Evolutionary conservation across 306 rosid species (phyloP), one percentile per base, ranked within the genome.

Genomic region (Betula pendula): DNA sequence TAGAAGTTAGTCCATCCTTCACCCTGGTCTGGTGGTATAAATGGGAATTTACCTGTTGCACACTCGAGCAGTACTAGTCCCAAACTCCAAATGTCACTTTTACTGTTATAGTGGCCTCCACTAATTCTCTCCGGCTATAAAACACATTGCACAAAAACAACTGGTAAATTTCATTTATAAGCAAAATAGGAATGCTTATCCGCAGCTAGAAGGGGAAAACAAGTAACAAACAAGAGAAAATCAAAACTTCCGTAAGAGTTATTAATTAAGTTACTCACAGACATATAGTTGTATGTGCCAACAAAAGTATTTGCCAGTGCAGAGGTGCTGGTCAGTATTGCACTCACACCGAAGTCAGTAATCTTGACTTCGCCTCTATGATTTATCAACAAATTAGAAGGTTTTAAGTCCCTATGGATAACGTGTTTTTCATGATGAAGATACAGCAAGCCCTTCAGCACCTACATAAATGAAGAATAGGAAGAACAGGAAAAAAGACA

Each of bases 281-380:
- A 96, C 99, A 96, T 96, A 82, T 96, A 92, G 91, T 82, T 96
- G 82, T 59, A 86, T 35, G 99, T 96, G 85, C 99, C 99, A 80
- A 92, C 86, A 75, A 92, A 92, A 73, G 98, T 96, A 85, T 91
- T 91, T 62, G 99, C 99, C 83, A 85, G 95, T 77, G 91, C 98
- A 68, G 96, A 89, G 56, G 99, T 96, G 87, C 84, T 96, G 69
- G 87, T 92, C 99, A 92, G 72, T 53, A 92, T 92, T 78, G 97
- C 87, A 91, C 99, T 96, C 52, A 93, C 99, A 82, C 99, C 99
- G 80, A 96, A 96, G 88, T 96, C 99, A 48, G 99, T 93, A 76
- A 96, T 92, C 88, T 96, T 96, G 66, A 96, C 96, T 85, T 96
- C 98, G 70, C 99, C 99, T 73, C 78, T 82, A 82, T 96, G 99